Percentiles rank a stretch among this genome's conserved stretches.
phyloP scores from a whole-genome alignment of 1,139 yeast genomes.

The Saccharomyces hybrid region DNA sequence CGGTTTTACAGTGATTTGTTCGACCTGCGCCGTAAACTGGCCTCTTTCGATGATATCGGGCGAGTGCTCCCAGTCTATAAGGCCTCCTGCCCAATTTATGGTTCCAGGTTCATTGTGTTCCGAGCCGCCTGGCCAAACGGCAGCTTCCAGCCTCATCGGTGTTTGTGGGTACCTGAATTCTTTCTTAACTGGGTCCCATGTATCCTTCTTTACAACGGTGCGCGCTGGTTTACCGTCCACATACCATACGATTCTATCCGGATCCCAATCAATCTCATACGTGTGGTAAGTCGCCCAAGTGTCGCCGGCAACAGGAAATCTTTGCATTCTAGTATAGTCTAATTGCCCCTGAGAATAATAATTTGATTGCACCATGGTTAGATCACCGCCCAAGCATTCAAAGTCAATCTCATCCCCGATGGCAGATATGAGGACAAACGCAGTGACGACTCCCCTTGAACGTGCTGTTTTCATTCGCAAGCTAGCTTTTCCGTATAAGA shows the following conservation, averaged over 20 bases:
- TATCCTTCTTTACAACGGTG: conserved; percentile 56
- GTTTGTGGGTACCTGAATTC: conserved; percentile 71
- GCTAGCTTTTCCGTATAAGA: conserved; percentile 28
- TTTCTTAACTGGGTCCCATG: conserved; percentile 37
- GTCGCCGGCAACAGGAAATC: conserved; percentile 34
- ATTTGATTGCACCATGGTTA: conserved; percentile 63
- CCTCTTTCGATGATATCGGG: conserved; percentile 29
- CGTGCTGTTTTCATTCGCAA: conserved; percentile 28
- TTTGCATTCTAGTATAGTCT: conserved; percentile 51
- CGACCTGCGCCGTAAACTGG: conserved; percentile 23
- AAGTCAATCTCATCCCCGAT: conserved; percentile 88
- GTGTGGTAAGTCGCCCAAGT: conserved; percentile 67
- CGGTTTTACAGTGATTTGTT: conserved; percentile 20
- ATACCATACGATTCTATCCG: conserved; percentile 63
- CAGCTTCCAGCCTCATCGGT: conserved; percentile 76
- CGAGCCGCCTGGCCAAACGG: conserved; percentile 91
- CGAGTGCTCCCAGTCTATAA: conserved; percentile 56
- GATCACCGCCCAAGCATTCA: conserved; percentile 73
- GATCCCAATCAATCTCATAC: conserved; percentile 77
- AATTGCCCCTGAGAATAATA: conserved; percentile 69
- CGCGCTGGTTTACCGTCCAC: conserved; percentile 65
- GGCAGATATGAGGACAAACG: conserved; percentile 75
- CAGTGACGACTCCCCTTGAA: conserved; percentile 67
- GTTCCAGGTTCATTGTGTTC: conserved; percentile 64
- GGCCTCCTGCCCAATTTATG: conserved; percentile 90